Conservation (phyloP, 148 eudicot genomes). For the Vaccinium corymbosum region DNA sequence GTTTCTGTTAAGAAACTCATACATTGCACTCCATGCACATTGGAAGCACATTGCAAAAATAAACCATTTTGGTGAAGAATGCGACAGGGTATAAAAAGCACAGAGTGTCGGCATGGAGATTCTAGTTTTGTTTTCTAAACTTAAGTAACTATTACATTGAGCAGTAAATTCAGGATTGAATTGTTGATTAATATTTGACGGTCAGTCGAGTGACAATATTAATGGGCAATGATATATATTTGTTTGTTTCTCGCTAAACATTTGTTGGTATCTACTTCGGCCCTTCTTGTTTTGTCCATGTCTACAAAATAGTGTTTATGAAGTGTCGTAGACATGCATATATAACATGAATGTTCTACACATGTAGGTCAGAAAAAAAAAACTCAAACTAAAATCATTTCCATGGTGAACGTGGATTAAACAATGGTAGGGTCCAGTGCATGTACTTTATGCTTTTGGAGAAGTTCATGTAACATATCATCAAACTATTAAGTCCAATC, state of each 20-base stretch:
- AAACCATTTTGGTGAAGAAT: no score
- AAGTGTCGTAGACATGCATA: neutral
- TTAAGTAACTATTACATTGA: no score
- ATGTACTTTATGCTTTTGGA: neutral
- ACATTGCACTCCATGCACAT: no score
- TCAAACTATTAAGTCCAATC: neutral
- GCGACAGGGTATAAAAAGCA: neutral
- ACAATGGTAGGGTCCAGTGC: neutral
- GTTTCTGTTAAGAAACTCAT: neutral
- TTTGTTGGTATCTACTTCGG: neutral
- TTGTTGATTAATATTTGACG: no score
- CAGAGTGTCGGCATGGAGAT: neutral
- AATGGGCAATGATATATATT: neutral
- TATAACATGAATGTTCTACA: neutral
- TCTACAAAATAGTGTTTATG: neutral
- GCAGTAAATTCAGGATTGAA: no score
- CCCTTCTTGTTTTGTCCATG: neutral
- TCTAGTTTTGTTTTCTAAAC: no score
- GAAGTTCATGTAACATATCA: neutral
- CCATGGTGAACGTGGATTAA: neutral
- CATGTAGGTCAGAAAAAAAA: neutral
- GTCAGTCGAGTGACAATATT: no score
- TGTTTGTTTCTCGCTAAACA: neutral
- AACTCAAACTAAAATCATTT: neutral
- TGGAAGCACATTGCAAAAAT: no score